phyloP scores from a whole-genome alignment of 2,329 filamentous ascomycete species.

The Cadophora luteo-olivacea region DNA sequence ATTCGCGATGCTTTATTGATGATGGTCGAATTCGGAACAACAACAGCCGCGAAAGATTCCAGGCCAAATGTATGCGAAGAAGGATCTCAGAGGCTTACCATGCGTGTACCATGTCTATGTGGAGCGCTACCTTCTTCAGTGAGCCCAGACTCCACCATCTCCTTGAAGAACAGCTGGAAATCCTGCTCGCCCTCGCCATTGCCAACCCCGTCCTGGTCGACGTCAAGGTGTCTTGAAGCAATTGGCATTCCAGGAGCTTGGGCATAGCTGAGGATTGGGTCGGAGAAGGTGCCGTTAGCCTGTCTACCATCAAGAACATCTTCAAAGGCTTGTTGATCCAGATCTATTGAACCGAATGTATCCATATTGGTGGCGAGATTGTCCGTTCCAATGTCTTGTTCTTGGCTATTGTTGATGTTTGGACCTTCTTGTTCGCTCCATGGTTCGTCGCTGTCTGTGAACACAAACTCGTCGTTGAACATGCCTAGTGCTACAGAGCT shows the following conservation, averaged over 20 bases:
- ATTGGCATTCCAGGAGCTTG: neutral
- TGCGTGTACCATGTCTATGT: neutral
- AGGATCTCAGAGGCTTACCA: neutral
- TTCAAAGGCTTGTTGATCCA: neutral
- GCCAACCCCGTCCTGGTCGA: neutral
- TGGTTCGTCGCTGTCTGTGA: neutral
- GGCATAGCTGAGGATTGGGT: neutral
- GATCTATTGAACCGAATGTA: neutral
- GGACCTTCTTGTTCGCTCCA: neutral
- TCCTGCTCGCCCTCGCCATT: neutral
- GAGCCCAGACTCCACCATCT: neutral
- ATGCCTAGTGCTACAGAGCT: neutral
- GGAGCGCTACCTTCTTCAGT: neutral
- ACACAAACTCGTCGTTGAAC: neutral
- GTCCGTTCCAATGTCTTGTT: neutral
- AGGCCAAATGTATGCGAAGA: neutral
- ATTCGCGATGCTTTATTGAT: neutral
- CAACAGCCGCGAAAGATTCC: neutral
- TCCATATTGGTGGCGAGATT: neutral
- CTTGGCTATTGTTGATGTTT: neutral
- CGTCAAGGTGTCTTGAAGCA: neutral
- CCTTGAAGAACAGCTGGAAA: neutral
- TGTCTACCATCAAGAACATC: neutral
- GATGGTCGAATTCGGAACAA: neutral
- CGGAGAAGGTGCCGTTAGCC: neutral